Conservation (phyloP, 2,329 filamentous ascomycete species). For the Colletotrichum sp. region DNA sequence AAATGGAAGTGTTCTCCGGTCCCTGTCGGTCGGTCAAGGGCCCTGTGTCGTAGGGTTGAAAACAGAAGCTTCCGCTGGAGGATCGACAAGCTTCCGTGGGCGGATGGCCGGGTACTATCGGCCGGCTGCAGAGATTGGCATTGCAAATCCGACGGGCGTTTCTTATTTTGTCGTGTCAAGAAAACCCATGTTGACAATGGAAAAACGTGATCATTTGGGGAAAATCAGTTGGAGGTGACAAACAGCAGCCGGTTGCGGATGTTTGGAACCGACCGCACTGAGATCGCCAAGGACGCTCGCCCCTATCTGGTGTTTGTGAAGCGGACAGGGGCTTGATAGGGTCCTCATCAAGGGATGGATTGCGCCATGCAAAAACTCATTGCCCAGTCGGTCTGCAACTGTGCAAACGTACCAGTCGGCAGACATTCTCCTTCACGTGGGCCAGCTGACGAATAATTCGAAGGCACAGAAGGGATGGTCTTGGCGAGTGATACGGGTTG, state of each 20-base stretch:
- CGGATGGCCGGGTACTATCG: not conserved
- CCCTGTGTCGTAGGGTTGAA: not conserved
- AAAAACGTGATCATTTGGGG: not conserved
- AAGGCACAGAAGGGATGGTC: not conserved
- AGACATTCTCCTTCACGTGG: slow-evolving; percentile 8
- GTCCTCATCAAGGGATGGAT: not conserved
- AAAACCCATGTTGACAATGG: not conserved
- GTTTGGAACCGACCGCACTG: not conserved
- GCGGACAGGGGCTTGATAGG: not conserved
- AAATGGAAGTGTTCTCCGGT: not conserved
- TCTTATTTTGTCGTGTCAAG: not conserved
- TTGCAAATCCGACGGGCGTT: not conserved
- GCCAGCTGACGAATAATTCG: not conserved
- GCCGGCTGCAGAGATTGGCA: not conserved
- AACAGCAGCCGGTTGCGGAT: not conserved
- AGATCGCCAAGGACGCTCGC: not conserved
- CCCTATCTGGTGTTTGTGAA: not conserved
- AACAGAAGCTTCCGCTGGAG: not conserved
- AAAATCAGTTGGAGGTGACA: not conserved
- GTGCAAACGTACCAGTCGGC: not conserved
- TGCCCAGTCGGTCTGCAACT: not conserved
- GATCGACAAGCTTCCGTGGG: not conserved
- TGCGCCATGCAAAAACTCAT: not conserved
- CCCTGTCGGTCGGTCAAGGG: not conserved
- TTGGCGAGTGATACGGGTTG: slow-evolving; percentile 9